These are phyloP conservation scores for Ascochyta koolunga DNA, from an alignment of 2,329 filamentous ascomycete species.

Conservation along the genomic window DNA sequence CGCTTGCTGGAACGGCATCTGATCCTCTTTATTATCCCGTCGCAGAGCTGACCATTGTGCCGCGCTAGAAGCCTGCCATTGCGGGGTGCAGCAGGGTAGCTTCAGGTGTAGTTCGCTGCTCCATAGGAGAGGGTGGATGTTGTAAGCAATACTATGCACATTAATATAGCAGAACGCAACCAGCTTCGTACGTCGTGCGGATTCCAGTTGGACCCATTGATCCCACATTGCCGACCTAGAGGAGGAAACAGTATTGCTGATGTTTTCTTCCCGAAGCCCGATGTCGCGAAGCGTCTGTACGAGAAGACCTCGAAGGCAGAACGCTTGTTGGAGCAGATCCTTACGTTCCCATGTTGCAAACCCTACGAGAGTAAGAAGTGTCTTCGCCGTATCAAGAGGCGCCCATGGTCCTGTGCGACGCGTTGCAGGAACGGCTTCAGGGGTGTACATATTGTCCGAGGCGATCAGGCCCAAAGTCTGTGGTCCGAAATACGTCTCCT, in stretches of 20 bases:
- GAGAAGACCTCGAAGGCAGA: slow-evolving; percentile 35
- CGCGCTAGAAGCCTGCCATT: slow-evolving; percentile 36
- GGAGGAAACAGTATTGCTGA: slow-evolving; percentile 11
- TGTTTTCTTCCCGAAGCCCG: slow-evolving; percentile 30
- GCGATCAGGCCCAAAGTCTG: slow-evolving; percentile 29
- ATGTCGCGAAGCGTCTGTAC: slow-evolving; percentile 38
- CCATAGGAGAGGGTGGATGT: slow-evolving; percentile 38
- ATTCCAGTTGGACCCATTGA: slow-evolving; percentile 38
- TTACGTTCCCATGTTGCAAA: slow-evolving; percentile 43
- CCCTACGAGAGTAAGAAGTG: slow-evolving; percentile 38
- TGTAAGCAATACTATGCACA: slow-evolving; percentile 42
- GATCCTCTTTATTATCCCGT: slow-evolving; percentile 30
- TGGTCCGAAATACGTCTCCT: slow-evolving; percentile 31
- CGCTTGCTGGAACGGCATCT: slow-evolving; percentile 38
- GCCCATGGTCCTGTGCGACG: slow-evolving; percentile 31
- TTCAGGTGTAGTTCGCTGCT: slow-evolving; percentile 36
- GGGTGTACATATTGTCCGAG: slow-evolving; percentile 20
- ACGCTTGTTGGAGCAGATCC: slow-evolving; percentile 39
- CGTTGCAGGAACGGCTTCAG: slow-evolving; percentile 9
- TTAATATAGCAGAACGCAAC: slow-evolving; percentile 43
- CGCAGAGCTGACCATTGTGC: slow-evolving; percentile 35
- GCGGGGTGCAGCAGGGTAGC: slow-evolving; percentile 33
- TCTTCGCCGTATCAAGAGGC: slow-evolving; percentile 37
- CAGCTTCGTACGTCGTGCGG: slow-evolving; percentile 38
- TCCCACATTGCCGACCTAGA: slow-evolving; percentile 37